Percentiles rank a stretch among this genome's conserved stretches.
These are phyloP conservation scores for Salix udensis DNA, from an alignment of 345 rosid species.

Conservation along the genomic window DNA sequence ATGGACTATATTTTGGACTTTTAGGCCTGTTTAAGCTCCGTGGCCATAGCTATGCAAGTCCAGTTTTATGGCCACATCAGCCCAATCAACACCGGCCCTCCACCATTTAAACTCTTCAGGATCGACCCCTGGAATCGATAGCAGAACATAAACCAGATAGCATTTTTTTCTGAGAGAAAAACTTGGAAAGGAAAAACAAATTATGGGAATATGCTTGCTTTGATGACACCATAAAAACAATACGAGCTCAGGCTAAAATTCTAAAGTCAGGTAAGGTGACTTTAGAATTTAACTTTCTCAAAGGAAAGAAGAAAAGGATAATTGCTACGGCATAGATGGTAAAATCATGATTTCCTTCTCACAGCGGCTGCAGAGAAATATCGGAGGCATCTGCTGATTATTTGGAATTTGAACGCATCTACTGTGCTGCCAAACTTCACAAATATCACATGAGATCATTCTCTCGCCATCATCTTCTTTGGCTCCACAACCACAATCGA, in stretches of 20 bases:
- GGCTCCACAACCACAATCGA: slow-evolving; percentile 72
- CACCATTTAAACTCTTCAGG: not conserved
- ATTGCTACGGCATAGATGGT: slow-evolving; percentile 45
- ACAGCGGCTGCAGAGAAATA: slow-evolving; percentile 79
- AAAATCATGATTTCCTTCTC: slow-evolving; percentile 61
- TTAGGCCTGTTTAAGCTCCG: not conserved
- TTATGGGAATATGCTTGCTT: too few relatives aligned
- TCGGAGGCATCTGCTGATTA: slow-evolving; percentile 58
- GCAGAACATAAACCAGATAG: too few relatives aligned
- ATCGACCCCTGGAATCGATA: too few relatives aligned
- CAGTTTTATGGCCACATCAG: not conserved
- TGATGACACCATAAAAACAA: too few relatives aligned
- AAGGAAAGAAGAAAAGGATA: not conserved
- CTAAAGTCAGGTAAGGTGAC: not conserved
- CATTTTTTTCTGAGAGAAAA: too few relatives aligned
- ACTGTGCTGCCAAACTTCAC: slow-evolving; percentile 88
- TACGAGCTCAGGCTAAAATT: not conserved
- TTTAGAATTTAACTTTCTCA: too few relatives aligned
- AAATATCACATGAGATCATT: slow-evolving; percentile 75
- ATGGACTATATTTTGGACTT: not conserved
- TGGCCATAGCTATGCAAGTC: not conserved
- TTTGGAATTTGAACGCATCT: slow-evolving; percentile 70
- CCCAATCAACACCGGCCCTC: not conserved
- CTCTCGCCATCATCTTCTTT: slow-evolving; percentile 80
- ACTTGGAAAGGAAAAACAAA: too few relatives aligned